A percentile compares a stretch with the other conserved stretches of the same genome.
Conservation (phyloP, 2,329 filamentous ascomycete species). For the Penicillium sp. region DNA sequence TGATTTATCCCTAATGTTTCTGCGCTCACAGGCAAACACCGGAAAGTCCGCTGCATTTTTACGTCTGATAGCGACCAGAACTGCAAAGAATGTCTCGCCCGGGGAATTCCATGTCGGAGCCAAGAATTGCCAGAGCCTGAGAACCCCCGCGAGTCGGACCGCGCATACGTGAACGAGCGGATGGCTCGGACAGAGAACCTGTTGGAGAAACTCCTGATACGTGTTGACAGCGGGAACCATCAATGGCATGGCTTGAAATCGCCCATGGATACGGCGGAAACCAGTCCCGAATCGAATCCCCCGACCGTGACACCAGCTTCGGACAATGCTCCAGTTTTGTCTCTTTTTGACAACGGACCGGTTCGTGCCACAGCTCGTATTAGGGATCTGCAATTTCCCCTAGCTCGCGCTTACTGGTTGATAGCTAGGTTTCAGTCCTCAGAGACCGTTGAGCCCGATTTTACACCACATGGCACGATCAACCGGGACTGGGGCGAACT, state of each 20-base stretch:
- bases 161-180: constrained; percentile 8
- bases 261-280: not conserved
- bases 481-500: constrained; percentile 1
- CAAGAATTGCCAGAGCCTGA: constrained; percentile 14
- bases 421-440: constrained; percentile 6
- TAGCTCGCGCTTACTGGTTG: not conserved
- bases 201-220: constrained; percentile 6
- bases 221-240: not conserved
- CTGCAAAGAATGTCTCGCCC: constrained; percentile 11
- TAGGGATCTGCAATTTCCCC: too few relatives aligned
- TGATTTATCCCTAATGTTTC: not conserved
- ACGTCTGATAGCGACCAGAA: constrained; percentile 5
- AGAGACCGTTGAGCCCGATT: not conserved
- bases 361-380: not conserved
- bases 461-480: not conserved
- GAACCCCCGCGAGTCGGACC: constrained; percentile 9
- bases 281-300: not conserved
- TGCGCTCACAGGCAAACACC: constrained; percentile 9
- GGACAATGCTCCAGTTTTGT: constrained; percentile 9
- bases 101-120: constrained; percentile 10
- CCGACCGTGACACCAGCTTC: constrained; percentile 1
- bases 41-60: constrained; percentile 14
- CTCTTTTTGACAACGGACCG: constrained; percentile 4
- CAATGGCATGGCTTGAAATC: not conserved
- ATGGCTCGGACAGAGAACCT: constrained; percentile 10